phyloP scores from a whole-genome alignment of 148 eudicot species.

The Spergularia bocconei region DNA sequence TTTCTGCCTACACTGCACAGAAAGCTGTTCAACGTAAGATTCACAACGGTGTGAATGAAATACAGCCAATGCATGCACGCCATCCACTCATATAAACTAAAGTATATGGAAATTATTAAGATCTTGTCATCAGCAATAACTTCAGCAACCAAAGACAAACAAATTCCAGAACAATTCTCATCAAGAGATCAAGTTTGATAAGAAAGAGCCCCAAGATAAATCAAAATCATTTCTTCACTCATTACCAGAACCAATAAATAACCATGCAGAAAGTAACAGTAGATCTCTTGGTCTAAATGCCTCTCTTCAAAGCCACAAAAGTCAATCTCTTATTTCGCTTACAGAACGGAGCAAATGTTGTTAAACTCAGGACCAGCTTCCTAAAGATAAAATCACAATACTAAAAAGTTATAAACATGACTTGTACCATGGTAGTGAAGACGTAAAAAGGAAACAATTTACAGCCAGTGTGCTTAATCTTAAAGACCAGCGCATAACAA shows the following conservation, averaged over 20 bases:
- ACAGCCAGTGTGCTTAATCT: background rate
- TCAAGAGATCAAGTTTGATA: background rate
- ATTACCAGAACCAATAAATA: background rate
- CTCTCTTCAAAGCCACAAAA: slow-evolving; percentile 2
- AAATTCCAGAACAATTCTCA: background rate
- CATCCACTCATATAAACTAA: background rate
- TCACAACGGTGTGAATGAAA: background rate
- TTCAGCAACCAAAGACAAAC: background rate
- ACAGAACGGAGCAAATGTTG: background rate
- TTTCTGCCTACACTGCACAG: background rate
- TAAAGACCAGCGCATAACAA: background rate
- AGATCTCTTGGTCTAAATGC: background rate
- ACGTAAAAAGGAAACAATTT: background rate
- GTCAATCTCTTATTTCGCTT: background rate
- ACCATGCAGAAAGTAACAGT: background rate
- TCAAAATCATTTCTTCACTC: background rate
- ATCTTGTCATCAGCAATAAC: slow-evolving; percentile 7
- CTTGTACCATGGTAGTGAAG: background rate
- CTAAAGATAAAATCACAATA: background rate
- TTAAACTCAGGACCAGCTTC: background rate
- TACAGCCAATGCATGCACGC: background rate
- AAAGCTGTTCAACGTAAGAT: background rate
- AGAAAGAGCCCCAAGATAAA: background rate
- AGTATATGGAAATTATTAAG: background rate
- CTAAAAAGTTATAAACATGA: background rate